Conservation (phyloP, 2,329 filamentous ascomycete species). For the Trichoderma guizhouense region DNA sequence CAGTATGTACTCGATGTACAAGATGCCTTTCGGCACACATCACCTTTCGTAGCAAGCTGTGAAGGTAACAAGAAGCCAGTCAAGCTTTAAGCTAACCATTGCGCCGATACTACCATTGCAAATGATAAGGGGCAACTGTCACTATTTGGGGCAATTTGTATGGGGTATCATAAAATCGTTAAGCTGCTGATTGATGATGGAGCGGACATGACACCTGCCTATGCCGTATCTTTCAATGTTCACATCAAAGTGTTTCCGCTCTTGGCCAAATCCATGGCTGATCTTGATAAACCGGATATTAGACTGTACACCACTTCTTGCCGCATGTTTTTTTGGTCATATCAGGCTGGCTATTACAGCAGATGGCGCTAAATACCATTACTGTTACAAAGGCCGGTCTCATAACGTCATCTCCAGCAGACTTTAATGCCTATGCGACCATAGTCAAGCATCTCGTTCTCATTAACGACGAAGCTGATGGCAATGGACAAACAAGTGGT, state of each 20-base stretch:
- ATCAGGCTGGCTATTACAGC: too few species aligned
- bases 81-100: neutral
- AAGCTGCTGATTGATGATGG: neutral
- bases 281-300: too few species aligned
- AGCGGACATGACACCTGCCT: neutral
- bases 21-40: neutral
- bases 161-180: neutral
- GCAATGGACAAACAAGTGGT: too few species aligned
- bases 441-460: neutral
- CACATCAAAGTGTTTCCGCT: neutral
- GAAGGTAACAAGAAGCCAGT: neutral
- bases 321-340: too few species aligned
- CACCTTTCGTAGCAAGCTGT: neutral
- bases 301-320: too few species aligned
- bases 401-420: neutral
- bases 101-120: too few species aligned
- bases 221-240: neutral
- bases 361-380: neutral
- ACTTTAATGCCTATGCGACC: neutral
- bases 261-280: neutral
- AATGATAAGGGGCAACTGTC: too few species aligned
- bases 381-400: neutral
- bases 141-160: too few species aligned
- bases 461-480: too few species aligned
- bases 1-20: neutral